Conservation (phyloP, 169 alveolate genomes). For the Eimeria falciformis region DNA sequence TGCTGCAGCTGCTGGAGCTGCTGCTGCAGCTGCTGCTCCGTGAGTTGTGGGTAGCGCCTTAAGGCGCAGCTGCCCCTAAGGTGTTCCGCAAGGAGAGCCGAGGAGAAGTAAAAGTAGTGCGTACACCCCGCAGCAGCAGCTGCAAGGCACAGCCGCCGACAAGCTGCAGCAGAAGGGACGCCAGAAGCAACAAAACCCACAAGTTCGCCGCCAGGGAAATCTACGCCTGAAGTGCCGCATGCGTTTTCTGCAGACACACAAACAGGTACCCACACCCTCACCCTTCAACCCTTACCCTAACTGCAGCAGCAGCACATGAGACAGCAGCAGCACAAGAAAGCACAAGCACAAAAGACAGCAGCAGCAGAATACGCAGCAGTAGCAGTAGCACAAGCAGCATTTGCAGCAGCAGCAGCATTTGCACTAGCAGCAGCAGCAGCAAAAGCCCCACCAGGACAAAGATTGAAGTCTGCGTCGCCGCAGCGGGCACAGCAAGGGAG, state of each 20-base stretch:
- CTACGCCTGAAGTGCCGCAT: slow-evolving; percentile 41
- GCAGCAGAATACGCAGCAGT: neutral
- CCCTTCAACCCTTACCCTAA: too few relatives aligned
- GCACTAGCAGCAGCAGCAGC: slow-evolving; percentile 22
- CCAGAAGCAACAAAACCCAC: slow-evolving; percentile 48
- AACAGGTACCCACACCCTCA: too few relatives aligned
- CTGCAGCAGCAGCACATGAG: neutral
- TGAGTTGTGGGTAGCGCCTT: slow-evolving; percentile 28
- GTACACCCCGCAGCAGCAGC: slow-evolving; percentile 59
- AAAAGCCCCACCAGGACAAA: slow-evolving; percentile 17
- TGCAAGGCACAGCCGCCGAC: slow-evolving; percentile 56
- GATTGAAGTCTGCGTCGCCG: slow-evolving; percentile 35
- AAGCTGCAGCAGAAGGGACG: slow-evolving; percentile 40
- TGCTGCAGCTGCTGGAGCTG: slow-evolving; percentile 36
- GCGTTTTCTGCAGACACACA: slow-evolving; percentile 45
- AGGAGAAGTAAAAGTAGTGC: slow-evolving; percentile 10
- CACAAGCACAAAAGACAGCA: neutral
- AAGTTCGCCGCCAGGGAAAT: slow-evolving; percentile 26
- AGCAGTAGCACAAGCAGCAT: neutral
- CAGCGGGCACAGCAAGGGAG: slow-evolving; percentile 55
- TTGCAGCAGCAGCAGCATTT: slow-evolving; percentile 29
- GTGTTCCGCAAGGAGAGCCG: neutral
- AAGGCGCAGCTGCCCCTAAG: slow-evolving; percentile 44
- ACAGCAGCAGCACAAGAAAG: neutral
- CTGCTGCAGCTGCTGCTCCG: slow-evolving; percentile 66